These are phyloP conservation scores for Pleurotus sapidus DNA, from an alignment of 768 basidiomycete species.

Conservation along the genomic window DNA sequence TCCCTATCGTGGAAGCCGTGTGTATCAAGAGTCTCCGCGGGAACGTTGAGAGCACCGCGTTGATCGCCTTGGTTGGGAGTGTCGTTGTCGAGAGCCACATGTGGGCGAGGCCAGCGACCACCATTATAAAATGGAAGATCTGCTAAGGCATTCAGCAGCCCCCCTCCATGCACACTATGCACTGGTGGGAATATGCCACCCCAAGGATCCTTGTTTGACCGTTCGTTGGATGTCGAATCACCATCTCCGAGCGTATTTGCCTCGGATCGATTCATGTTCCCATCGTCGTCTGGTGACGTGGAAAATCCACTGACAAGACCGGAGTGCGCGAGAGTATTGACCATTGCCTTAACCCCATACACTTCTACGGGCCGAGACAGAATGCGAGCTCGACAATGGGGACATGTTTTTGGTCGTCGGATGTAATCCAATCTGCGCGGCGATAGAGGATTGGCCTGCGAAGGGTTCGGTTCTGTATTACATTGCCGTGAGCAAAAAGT, in stretches of 20 bases:
- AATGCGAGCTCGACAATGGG: conserved; percentile 65
- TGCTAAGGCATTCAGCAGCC: neutral
- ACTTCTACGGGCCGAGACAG: conserved; percentile 64
- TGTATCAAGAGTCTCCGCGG: conserved; percentile 29
- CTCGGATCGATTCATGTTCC: conserved; percentile 11
- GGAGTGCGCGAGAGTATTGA: conserved; percentile 48
- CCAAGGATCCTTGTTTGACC: conserved; percentile 7
- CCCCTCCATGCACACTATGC: neutral
- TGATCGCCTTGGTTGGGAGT: conserved; percentile 13
- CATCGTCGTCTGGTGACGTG: conserved; percentile 14
- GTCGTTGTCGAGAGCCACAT: conserved; percentile 4
- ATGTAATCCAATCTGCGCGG: conserved; percentile 24
- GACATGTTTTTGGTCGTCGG: conserved; percentile 55
- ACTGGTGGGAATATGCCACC: conserved; percentile 8
- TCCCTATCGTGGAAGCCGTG: conserved; percentile 70
- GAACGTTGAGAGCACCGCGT: conserved; percentile 15
- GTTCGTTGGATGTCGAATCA: neutral
- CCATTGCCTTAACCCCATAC: conserved; percentile 69
- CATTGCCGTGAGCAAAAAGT: no score
- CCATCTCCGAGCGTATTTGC: conserved; percentile 16
- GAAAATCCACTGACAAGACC: conserved; percentile 38
- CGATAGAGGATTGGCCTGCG: conserved; percentile 41
- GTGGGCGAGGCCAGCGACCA: neutral
- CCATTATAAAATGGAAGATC: neutral
- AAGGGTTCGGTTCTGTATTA: no score